Evolutionary conservation across 257 asterid genomes (phyloP).

Genomic region (Petunia secreta): DNA sequence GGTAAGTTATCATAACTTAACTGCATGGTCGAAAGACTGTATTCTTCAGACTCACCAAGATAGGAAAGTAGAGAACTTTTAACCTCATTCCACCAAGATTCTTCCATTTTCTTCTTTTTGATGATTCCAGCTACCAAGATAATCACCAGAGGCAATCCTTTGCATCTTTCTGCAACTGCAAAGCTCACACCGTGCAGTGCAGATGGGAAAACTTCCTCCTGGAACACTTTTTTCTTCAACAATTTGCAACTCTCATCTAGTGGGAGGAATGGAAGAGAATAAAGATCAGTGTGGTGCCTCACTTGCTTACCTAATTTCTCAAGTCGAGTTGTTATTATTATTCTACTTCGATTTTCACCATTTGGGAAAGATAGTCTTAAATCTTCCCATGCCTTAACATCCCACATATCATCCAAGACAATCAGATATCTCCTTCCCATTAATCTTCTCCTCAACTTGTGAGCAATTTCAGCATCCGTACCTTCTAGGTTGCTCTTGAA

Average conservation of each 20-base stretch:
- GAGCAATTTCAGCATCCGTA: background rate
- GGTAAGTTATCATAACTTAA: conserved; percentile 25
- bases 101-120: background rate
- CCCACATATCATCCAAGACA: conserved; percentile 28
- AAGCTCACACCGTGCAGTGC: background rate
- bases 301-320: background rate
- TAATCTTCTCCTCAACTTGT: background rate
- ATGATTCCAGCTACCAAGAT: conserved; percentile 19
- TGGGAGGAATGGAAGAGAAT: background rate
- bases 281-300: background rate
- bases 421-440: background rate
- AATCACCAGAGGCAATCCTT: conserved; percentile 22
- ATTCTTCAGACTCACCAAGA: background rate
- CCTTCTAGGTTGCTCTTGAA: background rate
- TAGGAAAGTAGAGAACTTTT: background rate
- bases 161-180: background rate
- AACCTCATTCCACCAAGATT: background rate
- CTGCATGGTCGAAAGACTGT: background rate
- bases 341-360: background rate
- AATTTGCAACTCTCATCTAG: background rate
- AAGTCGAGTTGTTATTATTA: conserved; percentile 14
- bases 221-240: background rate
- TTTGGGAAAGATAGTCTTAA: background rate
- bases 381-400: conserved; percentile 16
- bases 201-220: background rate